Conservation (phyloP, 2,329 filamentous ascomycete species). For the Claviceps sp. region DNA sequence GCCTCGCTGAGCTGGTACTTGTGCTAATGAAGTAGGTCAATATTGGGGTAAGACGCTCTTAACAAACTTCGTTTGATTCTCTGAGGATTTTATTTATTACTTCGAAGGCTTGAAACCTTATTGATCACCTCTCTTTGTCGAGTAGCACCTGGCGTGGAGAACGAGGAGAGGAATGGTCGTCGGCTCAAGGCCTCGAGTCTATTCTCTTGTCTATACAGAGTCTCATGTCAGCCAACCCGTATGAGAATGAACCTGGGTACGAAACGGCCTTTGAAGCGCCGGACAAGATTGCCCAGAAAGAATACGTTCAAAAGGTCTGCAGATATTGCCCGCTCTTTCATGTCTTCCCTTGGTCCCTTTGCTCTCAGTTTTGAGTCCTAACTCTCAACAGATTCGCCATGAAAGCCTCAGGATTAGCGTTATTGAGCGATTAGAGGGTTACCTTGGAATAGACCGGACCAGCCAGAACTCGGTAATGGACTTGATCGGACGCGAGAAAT, state of each 20-base stretch:
- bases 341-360: neutral
- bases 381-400: slow-evolving; percentile 60
- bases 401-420: slow-evolving; percentile 80
- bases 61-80: neutral
- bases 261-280: slow-evolving; percentile 55
- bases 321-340: neutral
- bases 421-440: slow-evolving; percentile 71
- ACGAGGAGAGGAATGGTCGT: slow-evolving; percentile 87
- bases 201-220: slow-evolving; percentile 93
- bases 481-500: slow-evolving; percentile 21
- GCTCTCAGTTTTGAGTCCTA: neutral
- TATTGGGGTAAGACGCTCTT: slow-evolving; percentile 52
- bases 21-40: slow-evolving; percentile 44
- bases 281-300: slow-evolving; percentile 60
- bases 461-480: slow-evolving; percentile 8
- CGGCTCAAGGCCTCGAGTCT: slow-evolving; percentile 87
- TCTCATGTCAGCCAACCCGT: slow-evolving; percentile 84
- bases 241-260: slow-evolving; percentile 91
- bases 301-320: slow-evolving; percentile 65
- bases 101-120: neutral
- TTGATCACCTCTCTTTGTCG: slow-evolving; percentile 3
- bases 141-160: slow-evolving; percentile 87
- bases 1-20: neutral
- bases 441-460: slow-evolving; percentile 50
- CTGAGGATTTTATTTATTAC: neutral